A percentile compares a stretch with the other conserved stretches of the same genome.
Evolutionary conservation across 257 asterid genomes (phyloP).

Genomic region (Solanum appendiculatum): DNA sequence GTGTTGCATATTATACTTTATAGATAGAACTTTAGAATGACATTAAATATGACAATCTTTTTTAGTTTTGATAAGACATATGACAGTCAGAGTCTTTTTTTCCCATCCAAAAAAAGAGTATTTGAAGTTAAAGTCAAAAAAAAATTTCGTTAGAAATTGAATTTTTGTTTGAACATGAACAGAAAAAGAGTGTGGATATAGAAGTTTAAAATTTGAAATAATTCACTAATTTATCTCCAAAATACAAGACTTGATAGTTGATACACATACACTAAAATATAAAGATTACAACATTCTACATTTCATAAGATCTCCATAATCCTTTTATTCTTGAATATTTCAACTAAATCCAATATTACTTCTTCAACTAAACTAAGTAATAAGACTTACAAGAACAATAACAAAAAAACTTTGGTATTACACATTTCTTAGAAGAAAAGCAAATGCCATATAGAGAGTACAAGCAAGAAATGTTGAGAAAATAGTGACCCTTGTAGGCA

Average conservation of each 20-base stretch:
- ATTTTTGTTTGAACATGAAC: not conserved
- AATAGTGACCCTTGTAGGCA: slow-evolving; percentile 41
- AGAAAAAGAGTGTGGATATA: not conserved
- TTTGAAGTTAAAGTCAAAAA: too few relatives aligned
- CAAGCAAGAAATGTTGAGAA: slow-evolving; percentile 27
- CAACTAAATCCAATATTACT: not conserved
- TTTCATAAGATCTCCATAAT: not conserved
- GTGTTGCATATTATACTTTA: not conserved
- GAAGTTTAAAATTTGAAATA: not conserved
- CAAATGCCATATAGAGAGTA: slow-evolving; percentile 10
- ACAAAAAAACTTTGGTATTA: not conserved
- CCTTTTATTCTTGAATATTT: not conserved
- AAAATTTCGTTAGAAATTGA: too few relatives aligned
- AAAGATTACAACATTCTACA: not conserved
- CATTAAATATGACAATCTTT: too few relatives aligned
- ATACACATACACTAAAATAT: not conserved
- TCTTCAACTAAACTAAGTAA: not conserved
- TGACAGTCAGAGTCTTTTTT: too few relatives aligned
- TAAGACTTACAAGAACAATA: not conserved
- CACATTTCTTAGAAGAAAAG: not conserved
- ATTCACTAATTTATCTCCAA: not conserved
- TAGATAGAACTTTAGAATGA: not conserved
- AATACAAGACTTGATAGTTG: not conserved
- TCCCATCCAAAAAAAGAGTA: too few relatives aligned
- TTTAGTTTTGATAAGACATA: not conserved